Evolutionary conservation across 179 eudicot species (phyloP).

Genomic region (Sideroxylon spinosum): DNA sequence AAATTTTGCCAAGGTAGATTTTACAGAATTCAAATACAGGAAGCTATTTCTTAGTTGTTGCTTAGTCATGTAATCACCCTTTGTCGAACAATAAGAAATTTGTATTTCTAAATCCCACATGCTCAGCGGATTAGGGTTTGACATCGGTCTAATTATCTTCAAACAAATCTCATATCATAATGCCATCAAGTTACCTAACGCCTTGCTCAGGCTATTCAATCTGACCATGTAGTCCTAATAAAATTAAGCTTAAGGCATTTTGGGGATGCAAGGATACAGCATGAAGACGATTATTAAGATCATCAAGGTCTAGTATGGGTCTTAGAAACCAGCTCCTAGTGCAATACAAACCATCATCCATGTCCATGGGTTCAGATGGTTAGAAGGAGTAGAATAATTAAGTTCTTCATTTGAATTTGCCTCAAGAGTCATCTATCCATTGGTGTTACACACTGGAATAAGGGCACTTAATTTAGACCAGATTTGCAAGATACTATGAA

Average conservation of each 20-base stretch:
- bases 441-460: slow-evolving; percentile 84
- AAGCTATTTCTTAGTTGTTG: too few relatives aligned
- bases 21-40: slow-evolving; percentile 15
- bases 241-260: not conserved
- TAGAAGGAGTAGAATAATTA: slow-evolving; percentile 15
- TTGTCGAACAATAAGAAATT: too few relatives aligned
- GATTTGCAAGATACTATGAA: slow-evolving; percentile 8
- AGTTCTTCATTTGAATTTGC: slow-evolving; percentile 31
- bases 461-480: slow-evolving; percentile 18
- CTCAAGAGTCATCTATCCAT: slow-evolving; percentile 90
- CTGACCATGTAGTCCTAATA: not conserved
- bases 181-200: not conserved
- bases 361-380: slow-evolving; percentile 5
- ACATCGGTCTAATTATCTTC: not conserved
- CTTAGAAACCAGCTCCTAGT: slow-evolving; percentile 92
- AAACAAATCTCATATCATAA: not conserved
- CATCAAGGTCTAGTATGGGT: slow-evolving; percentile 80
- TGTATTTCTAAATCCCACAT: too few relatives aligned
- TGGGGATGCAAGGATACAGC: slow-evolving; percentile 65
- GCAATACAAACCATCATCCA: slow-evolving; percentile 22
- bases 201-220: not conserved
- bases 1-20: slow-evolving; percentile 5
- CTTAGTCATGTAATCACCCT: too few relatives aligned
- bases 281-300: slow-evolving; percentile 70
- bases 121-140: not conserved